Evolutionary conservation across 768 basidiomycete species (phyloP).

Genomic region (Suillus americanus): DNA sequence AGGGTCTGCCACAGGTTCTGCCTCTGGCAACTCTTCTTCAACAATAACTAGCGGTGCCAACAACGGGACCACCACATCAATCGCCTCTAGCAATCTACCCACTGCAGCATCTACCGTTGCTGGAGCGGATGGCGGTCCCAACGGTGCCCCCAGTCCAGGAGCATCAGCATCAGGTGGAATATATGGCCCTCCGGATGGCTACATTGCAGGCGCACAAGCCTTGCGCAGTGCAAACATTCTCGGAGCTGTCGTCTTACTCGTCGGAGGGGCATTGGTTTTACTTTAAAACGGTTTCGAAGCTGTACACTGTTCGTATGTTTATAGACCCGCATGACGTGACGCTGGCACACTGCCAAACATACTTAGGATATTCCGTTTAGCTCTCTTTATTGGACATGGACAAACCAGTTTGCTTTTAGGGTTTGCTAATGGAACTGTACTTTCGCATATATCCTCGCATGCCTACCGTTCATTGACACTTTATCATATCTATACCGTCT

Average conservation of each 20-base stretch:
- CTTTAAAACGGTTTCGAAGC: slow-evolving; percentile 25
- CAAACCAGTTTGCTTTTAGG: slow-evolving; percentile 9
- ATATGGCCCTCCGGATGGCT: slow-evolving; percentile 69
- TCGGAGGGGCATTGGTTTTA: slow-evolving; percentile 49
- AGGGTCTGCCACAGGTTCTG: slow-evolving; percentile 17
- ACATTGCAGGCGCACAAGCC: slow-evolving; percentile 55
- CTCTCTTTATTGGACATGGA: slow-evolving; percentile 12
- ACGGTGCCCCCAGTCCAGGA: slow-evolving; percentile 65
- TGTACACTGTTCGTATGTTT: slow-evolving; percentile 2
- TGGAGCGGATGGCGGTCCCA: slow-evolving; percentile 49
- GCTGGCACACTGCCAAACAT: neutral
- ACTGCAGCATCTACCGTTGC: slow-evolving; percentile 58
- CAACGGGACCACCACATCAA: slow-evolving; percentile 37
- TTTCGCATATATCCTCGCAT: slow-evolving; percentile 17
- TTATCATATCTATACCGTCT: slow-evolving; percentile 8
- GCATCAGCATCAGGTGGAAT: slow-evolving; percentile 41
- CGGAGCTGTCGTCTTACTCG: slow-evolving; percentile 41
- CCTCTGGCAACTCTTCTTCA: slow-evolving; percentile 23
- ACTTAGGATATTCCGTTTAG: neutral
- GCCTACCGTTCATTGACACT: slow-evolving; percentile 26
- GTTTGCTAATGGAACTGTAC: slow-evolving; percentile 20
- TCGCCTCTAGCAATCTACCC: slow-evolving; percentile 43
- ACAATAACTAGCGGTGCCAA: slow-evolving; percentile 18
- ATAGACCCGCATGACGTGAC: neutral
- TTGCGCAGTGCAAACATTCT: slow-evolving; percentile 48